phyloP scores from a whole-genome alignment of 352 stramenopile species.

The Globisporangium paddicum region DNA sequence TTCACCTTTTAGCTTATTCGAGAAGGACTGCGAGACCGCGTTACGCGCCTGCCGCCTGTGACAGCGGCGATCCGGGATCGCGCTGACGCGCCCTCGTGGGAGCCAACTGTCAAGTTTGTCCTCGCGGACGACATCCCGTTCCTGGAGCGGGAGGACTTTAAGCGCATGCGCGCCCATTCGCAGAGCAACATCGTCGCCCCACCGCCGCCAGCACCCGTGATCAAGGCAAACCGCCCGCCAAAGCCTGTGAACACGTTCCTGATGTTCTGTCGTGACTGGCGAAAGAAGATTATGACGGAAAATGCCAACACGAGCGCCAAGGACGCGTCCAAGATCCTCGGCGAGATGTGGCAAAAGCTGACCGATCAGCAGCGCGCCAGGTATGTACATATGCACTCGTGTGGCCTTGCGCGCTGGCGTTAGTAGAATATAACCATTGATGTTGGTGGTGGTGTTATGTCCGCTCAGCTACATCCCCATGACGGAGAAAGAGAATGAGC shows the following conservation, averaged over 20 bases:
- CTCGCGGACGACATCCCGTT: constrained; percentile 67
- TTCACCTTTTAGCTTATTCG: constrained; percentile 60
- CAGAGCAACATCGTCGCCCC: constrained; percentile 36
- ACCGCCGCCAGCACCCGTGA: constrained; percentile 16
- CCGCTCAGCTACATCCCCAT: constrained; percentile 76
- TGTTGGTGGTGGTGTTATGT: background rate
- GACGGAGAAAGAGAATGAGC: constrained; percentile 72
- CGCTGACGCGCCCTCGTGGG: constrained; percentile 53
- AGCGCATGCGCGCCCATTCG: constrained; percentile 66
- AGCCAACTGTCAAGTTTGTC: constrained; percentile 70
- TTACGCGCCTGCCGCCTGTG: constrained; percentile 55
- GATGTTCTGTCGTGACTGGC: constrained; percentile 79
- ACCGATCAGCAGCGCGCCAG: constrained; percentile 70
- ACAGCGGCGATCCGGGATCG: constrained; percentile 55
- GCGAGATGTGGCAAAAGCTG: constrained; percentile 84
- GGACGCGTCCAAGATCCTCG: constrained; percentile 76
- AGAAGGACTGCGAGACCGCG: constrained; percentile 58
- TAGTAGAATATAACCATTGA: background rate
- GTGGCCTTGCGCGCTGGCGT: background rate
- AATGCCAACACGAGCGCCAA: constrained; percentile 71
- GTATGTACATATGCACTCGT: constrained; percentile 8
- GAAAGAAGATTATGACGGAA: constrained; percentile 79
- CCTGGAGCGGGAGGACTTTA: constrained; percentile 75
- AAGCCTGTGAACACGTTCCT: constrained; percentile 85
- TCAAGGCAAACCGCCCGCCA: constrained; percentile 62